Evolutionary conservation across 306 rosid genomes (phyloP), one percentile per base, ranked within the genome.

Genomic region (Cucurbita ficifolia): DNA sequence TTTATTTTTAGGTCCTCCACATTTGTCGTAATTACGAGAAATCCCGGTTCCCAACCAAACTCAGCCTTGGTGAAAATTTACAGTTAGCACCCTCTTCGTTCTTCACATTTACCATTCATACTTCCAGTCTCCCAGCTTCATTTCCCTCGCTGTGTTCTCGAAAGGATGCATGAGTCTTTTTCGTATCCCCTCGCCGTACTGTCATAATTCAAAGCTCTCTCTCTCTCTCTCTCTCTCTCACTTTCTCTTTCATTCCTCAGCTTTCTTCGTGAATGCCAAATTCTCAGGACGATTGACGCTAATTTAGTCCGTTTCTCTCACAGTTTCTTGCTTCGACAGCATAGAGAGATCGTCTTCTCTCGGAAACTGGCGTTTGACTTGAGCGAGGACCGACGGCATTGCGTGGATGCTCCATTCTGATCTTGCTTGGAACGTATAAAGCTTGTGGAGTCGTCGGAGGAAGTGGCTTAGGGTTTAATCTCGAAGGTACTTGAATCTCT

Each of bases 151-250:
- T 8, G 1, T 10, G 10, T 16, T 61, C 53, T 11, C 56, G 73
- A 68, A 29, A 68, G 55, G 56, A 45, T 69, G 73, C 73, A 29
- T 69, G 73, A 56, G 56, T 69, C 57, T 48, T 48, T 69, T 48
- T 69, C 4, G 24, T 10, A 0, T 29, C 21, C 42, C 17, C 18
- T 12, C 55, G 16, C 55, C 71, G 35, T 40, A 64, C 14, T 40
- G 17, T 68, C 73, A 45, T 19, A 21, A 7, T 24, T 43, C 52
- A 2, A 43, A 43, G 52, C 53, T 24, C 48, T 13, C 33, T 21
- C 12, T 55, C 10, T 55, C 10, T 18, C 63, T 5, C 10, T 22
- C 40, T 11, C 17, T 12, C 29, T 24, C 2, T 4, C 42, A 5
- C 7, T 24, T 2, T 24, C 43, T 14, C 46, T 17, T 19, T 4